Base-by-base conservation (phyloP, 2,329 filamentous ascomycete species). In the Ambrosiella xylebori region DNA sequence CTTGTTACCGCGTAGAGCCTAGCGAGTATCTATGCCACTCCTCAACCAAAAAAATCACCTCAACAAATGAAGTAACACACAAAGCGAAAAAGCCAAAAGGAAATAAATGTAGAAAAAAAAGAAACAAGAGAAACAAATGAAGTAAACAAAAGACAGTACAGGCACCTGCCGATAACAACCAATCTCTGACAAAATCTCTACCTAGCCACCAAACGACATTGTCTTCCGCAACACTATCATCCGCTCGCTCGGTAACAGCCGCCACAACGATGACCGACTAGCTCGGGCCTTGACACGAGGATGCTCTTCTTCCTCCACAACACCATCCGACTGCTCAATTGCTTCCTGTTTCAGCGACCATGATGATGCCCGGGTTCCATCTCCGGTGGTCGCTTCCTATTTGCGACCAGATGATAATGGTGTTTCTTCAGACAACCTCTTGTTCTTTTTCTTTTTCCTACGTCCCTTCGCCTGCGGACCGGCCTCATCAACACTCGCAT, bases 71-170 rank as follows among this genome's bases (percentile, higher is more conserved):
- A 47, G 13, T n/a, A 7, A 40, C 17, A 38, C 7, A 9, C 15
- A 13, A 15, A 27, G 27, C 76, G 1, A 68, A 38, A 11, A 36
- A 37, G 35, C 12, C 35, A 37, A 53, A 53, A 15, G 13, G 15
- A 53, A 15, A n/a, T n/a, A 13, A 53, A 53, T 37, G 38, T 15
- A 38, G 35, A 38, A 53, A 37, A 53, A 53, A 19, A 53, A 15
- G n/a, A 52, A 52, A 52, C 15, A 53, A 38, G 15, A 53, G 12
- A 38, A 53, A 53, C 15, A 53, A 53, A n/a, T 15, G 35, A 51
- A 52, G 35, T n/a, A 52, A 52, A 52, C 13, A 6, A 36, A 53
- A 53, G 13, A 38, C 12, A 53, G 17, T 15, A 38, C 35, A 53
- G 38, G 35, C 38, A 15, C 15, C 27, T 15, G 44, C 8, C 44